Evolutionary conservation across 1,284 basidiomycete species (phyloP).

Genomic region (Calocybe gambosa): DNA sequence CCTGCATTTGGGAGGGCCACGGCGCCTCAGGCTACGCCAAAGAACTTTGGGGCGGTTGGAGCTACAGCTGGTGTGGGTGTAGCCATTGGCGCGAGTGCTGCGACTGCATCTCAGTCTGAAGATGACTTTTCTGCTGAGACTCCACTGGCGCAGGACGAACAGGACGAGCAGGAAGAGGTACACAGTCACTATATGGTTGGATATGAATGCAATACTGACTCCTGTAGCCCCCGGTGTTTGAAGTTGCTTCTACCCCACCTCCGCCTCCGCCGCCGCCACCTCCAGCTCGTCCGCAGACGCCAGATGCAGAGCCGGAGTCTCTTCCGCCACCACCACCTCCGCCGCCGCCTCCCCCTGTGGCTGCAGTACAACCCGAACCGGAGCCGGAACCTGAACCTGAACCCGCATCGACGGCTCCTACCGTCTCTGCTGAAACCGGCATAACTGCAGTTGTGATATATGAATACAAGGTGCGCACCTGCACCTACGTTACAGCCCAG

Average conservation of each 20-base stretch:
- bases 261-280: constrained; percentile 17
- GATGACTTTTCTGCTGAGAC: constrained; percentile 11
- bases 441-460: constrained; percentile 63
- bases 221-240: constrained; percentile 24
- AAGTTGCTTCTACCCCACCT: constrained; percentile 2
- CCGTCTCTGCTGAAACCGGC: constrained; percentile 38
- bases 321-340: constrained; percentile 15
- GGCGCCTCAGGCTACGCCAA: constrained; percentile 25
- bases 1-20: constrained; percentile 36
- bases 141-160: constrained; percentile 14
- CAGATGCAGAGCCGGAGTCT: too few relatives aligned
- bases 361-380: constrained; percentile 25
- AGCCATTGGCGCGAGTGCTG: constrained; percentile 30
- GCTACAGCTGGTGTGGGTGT: constrained; percentile 30
- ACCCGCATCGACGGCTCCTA: constrained; percentile 18
- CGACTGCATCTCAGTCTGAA: constrained; percentile 21
- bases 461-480: constrained; percentile 60
- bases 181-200: constrained; percentile 14
- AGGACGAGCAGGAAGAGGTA: constrained; percentile 19
- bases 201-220: constrained; percentile 16
- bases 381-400: constrained; percentile 30
- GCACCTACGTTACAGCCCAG: not conserved
- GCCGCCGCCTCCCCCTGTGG: constrained; percentile 12
- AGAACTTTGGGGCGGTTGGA: constrained; percentile 33
- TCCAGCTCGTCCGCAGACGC: constrained; percentile 19